Evolutionary conservation across 352 stramenopile genomes (phyloP), one percentile per base, ranked within the genome.

Genomic region (Globisporangium ultimum): DNA sequence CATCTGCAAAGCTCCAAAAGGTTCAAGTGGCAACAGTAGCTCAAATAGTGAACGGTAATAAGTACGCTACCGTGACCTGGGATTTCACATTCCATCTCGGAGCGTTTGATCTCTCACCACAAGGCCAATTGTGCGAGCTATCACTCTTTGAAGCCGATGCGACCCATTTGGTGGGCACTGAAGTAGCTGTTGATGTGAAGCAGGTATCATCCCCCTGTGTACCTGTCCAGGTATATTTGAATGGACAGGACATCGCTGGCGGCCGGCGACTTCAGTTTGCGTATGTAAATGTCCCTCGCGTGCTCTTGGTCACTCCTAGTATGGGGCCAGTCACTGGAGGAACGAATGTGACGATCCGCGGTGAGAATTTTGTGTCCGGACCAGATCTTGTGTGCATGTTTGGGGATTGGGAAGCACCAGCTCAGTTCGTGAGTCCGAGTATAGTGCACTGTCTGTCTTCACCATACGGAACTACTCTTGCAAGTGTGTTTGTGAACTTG

Each of bases 361-460:
- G 74, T 1, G 53, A 63, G 34, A 67, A 74, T 20, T 70, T 87
- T 22, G 21, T 78, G 1, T 50, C 66, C 24, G 68, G 66, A 0
- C 55, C 61, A 2, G 38, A 53, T 28, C 54, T 89, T 4, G 61
- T 55, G 3, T 89, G 76, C 61, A 45, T 80, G 0, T 76, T 89
- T 46, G 75, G 67, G 0, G 40, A 55, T 43, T 32, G 69, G 34
- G 67, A 84, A 51, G 52, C 67, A 3, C 7, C 48, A 5, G 78
- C 78, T 2, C 59, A 8, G 0, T 76, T 78, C 32, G 24, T 78
- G 1, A 76, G 63, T 40, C 40, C 55, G 15, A 61, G 60, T 14
- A 18, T 57, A 45, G 63, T 60, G 0, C 68, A 42, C 41, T 88
- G 78, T 40, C 40, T 66, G 5, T 54, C 64, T 4, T 69, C 78